phyloP scores from a whole-genome alignment of 2,329 filamentous ascomycete species.

The Xylariaceae sp. region DNA sequence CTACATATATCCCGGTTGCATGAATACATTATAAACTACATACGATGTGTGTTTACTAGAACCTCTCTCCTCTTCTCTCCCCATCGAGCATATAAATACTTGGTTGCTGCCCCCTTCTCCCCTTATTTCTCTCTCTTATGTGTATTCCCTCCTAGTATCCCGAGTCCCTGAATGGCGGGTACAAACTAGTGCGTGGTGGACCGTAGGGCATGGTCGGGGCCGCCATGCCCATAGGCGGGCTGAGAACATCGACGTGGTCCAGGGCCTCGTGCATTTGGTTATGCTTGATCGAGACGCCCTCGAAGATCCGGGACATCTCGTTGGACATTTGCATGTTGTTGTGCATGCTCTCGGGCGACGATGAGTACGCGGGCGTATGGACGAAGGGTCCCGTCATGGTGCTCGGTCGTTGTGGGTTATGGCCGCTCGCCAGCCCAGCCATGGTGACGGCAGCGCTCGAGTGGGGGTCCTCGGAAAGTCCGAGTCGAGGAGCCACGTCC shows the following conservation, averaged over 20 bases:
- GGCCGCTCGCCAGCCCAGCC: slow-evolving; percentile 47
- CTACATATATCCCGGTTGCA: too few relatives aligned
- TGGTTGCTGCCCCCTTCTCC: neutral
- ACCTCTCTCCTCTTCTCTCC: neutral
- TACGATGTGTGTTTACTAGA: neutral
- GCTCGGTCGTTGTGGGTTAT: slow-evolving; percentile 31
- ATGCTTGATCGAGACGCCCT: slow-evolving; percentile 34
- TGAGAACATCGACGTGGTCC: slow-evolving; percentile 15
- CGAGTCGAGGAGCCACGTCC: slow-evolving; percentile 65
- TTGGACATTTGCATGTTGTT: slow-evolving; percentile 48
- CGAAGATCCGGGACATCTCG: slow-evolving; percentile 49
- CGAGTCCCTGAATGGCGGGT: slow-evolving; percentile 31
- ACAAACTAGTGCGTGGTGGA: slow-evolving; percentile 23
- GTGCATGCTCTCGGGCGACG: slow-evolving; percentile 20
- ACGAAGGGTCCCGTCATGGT: slow-evolving; percentile 17
- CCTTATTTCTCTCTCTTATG: neutral
- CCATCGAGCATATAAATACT: neutral
- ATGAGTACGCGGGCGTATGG: slow-evolving; percentile 18
- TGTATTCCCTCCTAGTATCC: slow-evolving; percentile 21
- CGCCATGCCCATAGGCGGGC: slow-evolving; percentile 3
- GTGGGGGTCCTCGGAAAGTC: slow-evolving; percentile 51
- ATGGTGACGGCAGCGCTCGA: slow-evolving; percentile 50
- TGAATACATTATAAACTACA: too few relatives aligned
- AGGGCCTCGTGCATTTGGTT: slow-evolving; percentile 12
- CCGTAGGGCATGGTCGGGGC: slow-evolving; percentile 9